phyloP scores from a whole-genome alignment of 2,329 filamentous ascomycete species.

The Arthrobotrys iridis region DNA sequence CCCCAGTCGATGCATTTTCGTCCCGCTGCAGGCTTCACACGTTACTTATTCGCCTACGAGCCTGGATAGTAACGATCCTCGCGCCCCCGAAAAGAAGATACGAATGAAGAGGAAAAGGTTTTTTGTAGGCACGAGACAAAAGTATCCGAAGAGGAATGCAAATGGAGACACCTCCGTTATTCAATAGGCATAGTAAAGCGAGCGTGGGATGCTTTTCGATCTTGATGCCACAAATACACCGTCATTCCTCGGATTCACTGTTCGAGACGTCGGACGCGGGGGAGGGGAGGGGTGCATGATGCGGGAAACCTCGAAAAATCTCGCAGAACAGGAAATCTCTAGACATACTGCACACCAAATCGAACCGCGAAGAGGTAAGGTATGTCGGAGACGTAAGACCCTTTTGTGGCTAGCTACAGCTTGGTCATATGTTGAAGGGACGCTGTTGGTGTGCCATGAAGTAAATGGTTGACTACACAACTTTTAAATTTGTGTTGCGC shows the following conservation, averaged over 20 bases:
- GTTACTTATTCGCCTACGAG: neutral
- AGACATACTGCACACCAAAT: neutral
- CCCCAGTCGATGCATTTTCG: constrained; percentile 1
- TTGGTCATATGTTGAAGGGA: too few species aligned
- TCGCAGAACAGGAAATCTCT: neutral
- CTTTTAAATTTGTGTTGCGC: too few species aligned
- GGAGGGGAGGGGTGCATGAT: constrained; percentile 12
- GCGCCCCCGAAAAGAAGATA: too few species aligned
- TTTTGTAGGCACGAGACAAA: too few species aligned
- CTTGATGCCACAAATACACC: constrained; percentile 7
- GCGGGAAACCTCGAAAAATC: neutral
- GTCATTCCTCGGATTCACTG: constrained; percentile 19
- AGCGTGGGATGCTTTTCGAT: constrained; percentile 18
- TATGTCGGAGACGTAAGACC: too few species aligned
- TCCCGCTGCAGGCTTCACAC: neutral
- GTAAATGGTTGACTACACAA: too few species aligned
- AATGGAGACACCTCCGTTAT: neutral
- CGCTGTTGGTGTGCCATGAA: too few species aligned
- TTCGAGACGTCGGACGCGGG: constrained; percentile 15
- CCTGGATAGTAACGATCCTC: constrained; percentile 9
- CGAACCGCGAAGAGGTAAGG: neutral
- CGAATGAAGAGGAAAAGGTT: too few species aligned
- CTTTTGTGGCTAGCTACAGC: too few species aligned
- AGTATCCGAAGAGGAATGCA: neutral
- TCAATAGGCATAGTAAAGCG: neutral